Conservation (phyloP, 768 basidiomycete genomes). For the Suillus occidentalis region DNA sequence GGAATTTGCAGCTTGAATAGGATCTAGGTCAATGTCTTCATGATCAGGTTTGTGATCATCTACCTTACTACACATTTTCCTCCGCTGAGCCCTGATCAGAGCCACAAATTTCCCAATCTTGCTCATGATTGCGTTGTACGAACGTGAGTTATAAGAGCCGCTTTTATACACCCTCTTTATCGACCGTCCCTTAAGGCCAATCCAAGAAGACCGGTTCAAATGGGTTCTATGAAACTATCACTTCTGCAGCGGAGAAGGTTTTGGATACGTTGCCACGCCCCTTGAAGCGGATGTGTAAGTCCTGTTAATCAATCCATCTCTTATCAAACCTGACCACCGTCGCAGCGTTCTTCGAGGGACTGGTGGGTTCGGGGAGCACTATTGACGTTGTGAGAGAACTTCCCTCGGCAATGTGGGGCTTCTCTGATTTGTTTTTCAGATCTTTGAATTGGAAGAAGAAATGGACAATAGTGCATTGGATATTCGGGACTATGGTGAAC, state of each 20-base stretch:
- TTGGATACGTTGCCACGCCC: constrained; percentile 76
- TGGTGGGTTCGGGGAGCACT: constrained; percentile 69
- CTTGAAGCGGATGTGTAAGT: constrained; percentile 71
- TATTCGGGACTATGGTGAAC: constrained; percentile 37
- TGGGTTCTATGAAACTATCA: constrained; percentile 72
- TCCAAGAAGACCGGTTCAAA: constrained; percentile 64
- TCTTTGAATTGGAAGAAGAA: constrained; percentile 80
- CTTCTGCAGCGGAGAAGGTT: constrained; percentile 63
- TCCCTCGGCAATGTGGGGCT: not conserved
- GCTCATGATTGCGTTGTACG: constrained; percentile 78
- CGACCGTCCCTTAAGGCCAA: constrained; percentile 39
- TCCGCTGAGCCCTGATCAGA: constrained; percentile 35
- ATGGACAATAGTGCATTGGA: constrained; percentile 59
- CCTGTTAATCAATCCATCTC: not conserved
- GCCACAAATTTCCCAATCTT: constrained; percentile 84
- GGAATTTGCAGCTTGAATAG: constrained; percentile 17
- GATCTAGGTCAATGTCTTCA: constrained; percentile 76
- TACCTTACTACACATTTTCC: not conserved
- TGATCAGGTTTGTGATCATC: constrained; percentile 60
- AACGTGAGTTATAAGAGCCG: constrained; percentile 43
- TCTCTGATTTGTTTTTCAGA: constrained; percentile 38
- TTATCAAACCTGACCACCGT: not conserved
- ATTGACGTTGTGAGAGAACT: constrained; percentile 63
- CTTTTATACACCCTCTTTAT: not conserved
- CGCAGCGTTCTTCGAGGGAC: constrained; percentile 75